phyloP scores from a whole-genome alignment of 2,329 filamentous ascomycete species.

The Diaporthe sp. region DNA sequence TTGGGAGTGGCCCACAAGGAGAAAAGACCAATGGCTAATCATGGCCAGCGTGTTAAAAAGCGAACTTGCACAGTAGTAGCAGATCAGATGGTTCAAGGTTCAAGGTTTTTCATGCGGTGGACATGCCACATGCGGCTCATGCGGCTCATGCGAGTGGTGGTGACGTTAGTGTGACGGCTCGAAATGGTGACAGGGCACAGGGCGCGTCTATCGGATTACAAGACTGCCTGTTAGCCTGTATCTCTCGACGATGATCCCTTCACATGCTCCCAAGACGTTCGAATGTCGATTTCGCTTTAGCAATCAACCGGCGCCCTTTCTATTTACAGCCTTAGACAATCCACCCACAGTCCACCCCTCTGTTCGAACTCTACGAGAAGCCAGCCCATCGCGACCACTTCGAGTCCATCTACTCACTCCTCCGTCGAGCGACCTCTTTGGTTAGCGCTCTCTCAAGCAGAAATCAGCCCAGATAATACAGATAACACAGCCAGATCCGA shows the following conservation, averaged over 20 bases:
- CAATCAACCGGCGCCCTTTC: background rate
- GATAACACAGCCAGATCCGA: background rate
- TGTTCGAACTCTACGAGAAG: too few relatives aligned
- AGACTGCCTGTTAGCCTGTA: background rate
- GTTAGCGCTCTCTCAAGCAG: background rate
- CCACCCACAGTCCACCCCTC: fast-evolving
- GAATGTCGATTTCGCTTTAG: background rate
- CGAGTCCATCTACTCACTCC: background rate
- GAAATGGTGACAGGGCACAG: background rate
- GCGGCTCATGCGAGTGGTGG: background rate
- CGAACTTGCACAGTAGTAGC: too few relatives aligned
- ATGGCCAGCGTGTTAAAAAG: background rate
- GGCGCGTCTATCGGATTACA: background rate
- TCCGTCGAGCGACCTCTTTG: background rate
- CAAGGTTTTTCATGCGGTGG: background rate
- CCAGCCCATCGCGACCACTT: too few relatives aligned
- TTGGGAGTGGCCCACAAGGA: background rate
- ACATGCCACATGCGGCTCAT: slow-evolving; percentile 2
- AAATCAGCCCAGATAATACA: too few relatives aligned
- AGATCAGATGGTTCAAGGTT: background rate
- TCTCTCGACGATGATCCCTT: background rate
- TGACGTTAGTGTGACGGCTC: slow-evolving; percentile 12
- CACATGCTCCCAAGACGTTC: background rate
- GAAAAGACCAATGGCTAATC: background rate
- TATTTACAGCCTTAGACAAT: background rate